Conservation (phyloP, 129 eudicot species). For the Arctium lappa region DNA sequence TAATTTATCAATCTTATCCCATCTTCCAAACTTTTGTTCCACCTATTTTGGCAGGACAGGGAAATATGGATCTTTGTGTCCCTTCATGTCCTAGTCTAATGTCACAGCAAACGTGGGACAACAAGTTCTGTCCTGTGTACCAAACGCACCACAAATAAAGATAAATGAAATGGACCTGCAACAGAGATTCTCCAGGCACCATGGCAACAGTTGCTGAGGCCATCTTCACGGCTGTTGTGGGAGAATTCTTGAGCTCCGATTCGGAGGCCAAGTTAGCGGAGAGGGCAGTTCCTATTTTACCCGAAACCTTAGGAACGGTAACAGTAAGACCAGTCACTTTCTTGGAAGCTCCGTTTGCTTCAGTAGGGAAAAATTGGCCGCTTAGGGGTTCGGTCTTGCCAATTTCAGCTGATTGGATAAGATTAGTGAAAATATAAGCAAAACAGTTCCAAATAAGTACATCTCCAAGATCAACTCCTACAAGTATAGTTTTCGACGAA, state of each 20-base stretch:
- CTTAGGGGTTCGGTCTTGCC: slow-evolving; percentile 41
- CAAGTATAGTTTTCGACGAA: not conserved
- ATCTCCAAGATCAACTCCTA: not conserved
- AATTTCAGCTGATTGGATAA: slow-evolving; percentile 34
- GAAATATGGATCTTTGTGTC: too few relatives aligned
- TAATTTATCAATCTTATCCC: not conserved
- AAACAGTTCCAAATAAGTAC: not conserved
- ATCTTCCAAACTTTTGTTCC: too few relatives aligned
- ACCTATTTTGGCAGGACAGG: too few relatives aligned
- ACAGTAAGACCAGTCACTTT: slow-evolving; percentile 36
- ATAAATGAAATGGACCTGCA: slow-evolving; percentile 43
- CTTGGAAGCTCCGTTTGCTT: slow-evolving; percentile 42
- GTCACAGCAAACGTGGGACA: too few relatives aligned
- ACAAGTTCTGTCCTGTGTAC: not conserved
- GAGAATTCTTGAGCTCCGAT: slow-evolving; percentile 55
- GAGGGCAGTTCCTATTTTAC: slow-evolving; percentile 31
- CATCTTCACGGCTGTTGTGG: slow-evolving; percentile 33
- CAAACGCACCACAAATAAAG: not conserved
- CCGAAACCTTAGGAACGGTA: slow-evolving; percentile 28
- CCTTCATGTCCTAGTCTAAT: too few relatives aligned
- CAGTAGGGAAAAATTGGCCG: slow-evolving; percentile 28
- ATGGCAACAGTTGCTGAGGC: slow-evolving; percentile 35
- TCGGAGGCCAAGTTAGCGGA: slow-evolving; percentile 39
- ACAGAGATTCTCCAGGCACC: slow-evolving; percentile 57
- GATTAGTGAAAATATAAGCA: not conserved